phyloP scores from a whole-genome alignment of 495 filamentous ascomycete species.

The Aspergillus coremiiformis region DNA sequence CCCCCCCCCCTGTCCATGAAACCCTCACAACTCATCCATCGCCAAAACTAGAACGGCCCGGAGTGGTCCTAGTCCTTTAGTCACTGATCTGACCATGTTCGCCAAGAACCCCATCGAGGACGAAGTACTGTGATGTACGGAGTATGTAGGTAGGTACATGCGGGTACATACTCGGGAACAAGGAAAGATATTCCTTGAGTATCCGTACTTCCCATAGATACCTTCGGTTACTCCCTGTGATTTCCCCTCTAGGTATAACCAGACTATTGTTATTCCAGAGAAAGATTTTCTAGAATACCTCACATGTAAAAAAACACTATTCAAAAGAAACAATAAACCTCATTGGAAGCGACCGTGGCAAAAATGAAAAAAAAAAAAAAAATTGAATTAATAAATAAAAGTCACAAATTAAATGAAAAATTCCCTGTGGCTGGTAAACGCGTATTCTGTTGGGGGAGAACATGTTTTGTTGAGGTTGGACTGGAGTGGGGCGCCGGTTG shows the following conservation, averaged over 20 bases:
- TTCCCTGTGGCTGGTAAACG: not conserved
- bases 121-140: too few species aligned
- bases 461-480: constrained; percentile 7
- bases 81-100: too few species aligned
- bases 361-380: not conserved
- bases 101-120: too few species aligned
- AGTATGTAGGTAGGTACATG: too few species aligned
- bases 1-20: too few species aligned
- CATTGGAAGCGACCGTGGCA: not conserved
- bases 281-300: not conserved
- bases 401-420: too few species aligned
- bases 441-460: constrained; percentile 5
- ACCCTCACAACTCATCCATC: too few species aligned
- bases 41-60: too few species aligned
- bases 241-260: not conserved
- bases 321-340: not conserved
- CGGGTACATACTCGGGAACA: too few species aligned
- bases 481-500: not conserved
- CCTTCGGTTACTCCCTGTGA: not conserved
- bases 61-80: too few species aligned
- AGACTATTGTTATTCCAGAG: not conserved
- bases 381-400: too few species aligned
- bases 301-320: not conserved
- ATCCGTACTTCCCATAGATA: not conserved
- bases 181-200: not conserved